Percentiles rank a stretch among this genome's conserved stretches.
phyloP scores from a whole-genome alignment of 257 asterid species.

The Nicotiana tomentosiformis region DNA sequence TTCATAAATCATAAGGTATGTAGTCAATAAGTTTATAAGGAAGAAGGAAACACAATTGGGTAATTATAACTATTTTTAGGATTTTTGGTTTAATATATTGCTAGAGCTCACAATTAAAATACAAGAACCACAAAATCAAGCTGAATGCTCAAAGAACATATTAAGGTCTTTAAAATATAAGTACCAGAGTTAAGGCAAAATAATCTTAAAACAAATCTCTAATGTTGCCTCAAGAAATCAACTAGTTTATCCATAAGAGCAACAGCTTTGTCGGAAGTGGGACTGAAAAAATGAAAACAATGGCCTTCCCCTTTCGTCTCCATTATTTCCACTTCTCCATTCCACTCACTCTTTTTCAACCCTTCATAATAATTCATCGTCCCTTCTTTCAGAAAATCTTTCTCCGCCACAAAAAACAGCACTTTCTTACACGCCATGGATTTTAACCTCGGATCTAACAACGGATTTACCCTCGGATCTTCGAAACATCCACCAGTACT shows the following conservation, averaged over 20 bases:
- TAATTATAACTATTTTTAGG: neutral
- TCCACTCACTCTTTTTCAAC: constrained; percentile 60
- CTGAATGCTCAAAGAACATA: neutral
- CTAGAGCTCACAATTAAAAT: neutral
- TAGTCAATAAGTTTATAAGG: too few species aligned
- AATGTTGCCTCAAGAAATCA: neutral
- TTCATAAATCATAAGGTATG: too few species aligned
- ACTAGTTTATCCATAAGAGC: neutral
- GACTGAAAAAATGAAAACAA: constrained; percentile 41
- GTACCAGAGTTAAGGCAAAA: neutral
- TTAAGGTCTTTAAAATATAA: neutral
- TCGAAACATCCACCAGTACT: constrained; percentile 40
- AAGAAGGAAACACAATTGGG: too few species aligned
- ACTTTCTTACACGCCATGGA: constrained; percentile 52
- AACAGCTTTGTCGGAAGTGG: neutral
- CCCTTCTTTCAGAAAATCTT: constrained; percentile 43
- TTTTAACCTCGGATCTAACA: constrained; percentile 54
- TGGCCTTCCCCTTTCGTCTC: constrained; percentile 60
- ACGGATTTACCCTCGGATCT: constrained; percentile 67
- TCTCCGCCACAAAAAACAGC: constrained; percentile 53
- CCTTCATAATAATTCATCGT: constrained; percentile 43
- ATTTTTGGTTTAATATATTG: neutral
- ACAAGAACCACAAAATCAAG: neutral
- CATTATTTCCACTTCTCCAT: constrained; percentile 49
- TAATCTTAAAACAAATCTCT: neutral